Evolutionary conservation across 2,329 filamentous ascomycete species (phyloP).

Genomic region (Cryphonectria japonica): DNA sequence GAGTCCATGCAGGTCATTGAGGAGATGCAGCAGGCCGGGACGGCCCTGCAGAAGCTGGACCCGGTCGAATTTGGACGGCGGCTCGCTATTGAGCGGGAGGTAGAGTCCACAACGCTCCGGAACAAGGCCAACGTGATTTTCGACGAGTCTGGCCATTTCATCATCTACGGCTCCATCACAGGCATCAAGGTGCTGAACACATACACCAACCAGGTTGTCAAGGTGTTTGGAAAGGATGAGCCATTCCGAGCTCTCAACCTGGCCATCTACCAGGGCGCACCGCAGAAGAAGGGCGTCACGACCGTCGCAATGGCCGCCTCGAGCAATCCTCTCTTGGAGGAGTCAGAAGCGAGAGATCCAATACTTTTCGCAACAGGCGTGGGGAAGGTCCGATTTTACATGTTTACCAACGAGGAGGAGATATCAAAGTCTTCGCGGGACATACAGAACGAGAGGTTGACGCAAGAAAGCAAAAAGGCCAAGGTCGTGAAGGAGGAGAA

Average conservation of each 20-base stretch:
- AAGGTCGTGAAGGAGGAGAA: conserved; percentile 63
- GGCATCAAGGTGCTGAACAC: conserved; percentile 97
- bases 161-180: conserved; percentile 89
- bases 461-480: conserved; percentile 60
- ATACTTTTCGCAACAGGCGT: conserved; percentile 84
- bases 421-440: conserved; percentile 84
- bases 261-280: conserved; percentile 90
- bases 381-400: conserved; percentile 92
- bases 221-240: conserved; percentile 89
- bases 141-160: conserved; percentile 94
- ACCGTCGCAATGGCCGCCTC: conserved; percentile 98
- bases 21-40: conserved; percentile 96
- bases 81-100: conserved; percentile 81
- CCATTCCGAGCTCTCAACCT: conserved; percentile 82
- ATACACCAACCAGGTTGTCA: conserved; percentile 88
- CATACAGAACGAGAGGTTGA: conserved; percentile 92
- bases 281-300: conserved; percentile 89
- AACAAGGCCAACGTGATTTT: conserved; percentile 86
- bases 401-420: conserved; percentile 91
- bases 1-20: conserved; percentile 88
- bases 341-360: conserved; percentile 88
- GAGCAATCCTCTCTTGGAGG: conserved; percentile 87
- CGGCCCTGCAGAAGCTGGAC: conserved; percentile 78
- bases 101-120: conserved; percentile 71
- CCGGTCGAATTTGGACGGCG: conserved; percentile 90